These are phyloP conservation scores for Arthrobotrys iridis DNA, from an alignment of 2,329 filamentous ascomycete species.

Conservation along the genomic window DNA sequence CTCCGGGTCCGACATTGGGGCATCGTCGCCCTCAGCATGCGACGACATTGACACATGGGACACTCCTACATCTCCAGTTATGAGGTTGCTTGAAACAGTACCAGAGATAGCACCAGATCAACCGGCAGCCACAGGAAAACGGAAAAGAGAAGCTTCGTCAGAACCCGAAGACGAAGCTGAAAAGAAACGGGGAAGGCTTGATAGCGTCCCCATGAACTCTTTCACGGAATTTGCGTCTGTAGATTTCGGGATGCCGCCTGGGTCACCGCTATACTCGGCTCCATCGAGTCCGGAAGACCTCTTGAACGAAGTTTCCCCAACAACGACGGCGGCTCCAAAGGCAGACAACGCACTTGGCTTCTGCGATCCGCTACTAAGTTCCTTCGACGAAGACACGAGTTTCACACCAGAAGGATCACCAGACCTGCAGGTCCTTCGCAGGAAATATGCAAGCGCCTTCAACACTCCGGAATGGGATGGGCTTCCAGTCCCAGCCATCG, in stretches of 20 bases:
- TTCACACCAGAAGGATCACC: constrained; percentile 52
- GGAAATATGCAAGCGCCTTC: constrained; percentile 46
- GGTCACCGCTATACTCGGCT: constrained; percentile 39
- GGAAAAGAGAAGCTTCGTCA: constrained; percentile 39
- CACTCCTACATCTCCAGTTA: constrained; percentile 29
- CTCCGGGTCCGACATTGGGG: constrained; percentile 44
- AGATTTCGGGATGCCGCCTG: constrained; percentile 24
- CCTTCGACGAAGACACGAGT: constrained; percentile 49
- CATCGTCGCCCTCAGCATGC: constrained; percentile 46
- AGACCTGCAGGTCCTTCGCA: constrained; percentile 31
- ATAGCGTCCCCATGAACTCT: constrained; percentile 34
- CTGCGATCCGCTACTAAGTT: constrained; percentile 47
- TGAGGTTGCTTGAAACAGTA: constrained; percentile 40
- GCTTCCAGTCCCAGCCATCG: constrained; percentile 33
- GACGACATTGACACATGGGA: constrained; percentile 50
- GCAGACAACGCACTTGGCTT: constrained; percentile 23
- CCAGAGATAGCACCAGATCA: constrained; percentile 37
- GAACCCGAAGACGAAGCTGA: constrained; percentile 30
- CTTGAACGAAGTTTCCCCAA: constrained; percentile 20
- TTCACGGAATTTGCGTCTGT: constrained; percentile 35
- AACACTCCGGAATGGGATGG: constrained; percentile 52
- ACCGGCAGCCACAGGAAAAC: constrained; percentile 29
- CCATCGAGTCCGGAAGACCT: constrained; percentile 38
- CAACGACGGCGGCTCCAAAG: constrained; percentile 4
- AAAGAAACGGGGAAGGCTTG: constrained; percentile 26